Evolutionary conservation across 805 yeast genomes (phyloP).

Genomic region (Metahyphopichia silvanorum): DNA sequence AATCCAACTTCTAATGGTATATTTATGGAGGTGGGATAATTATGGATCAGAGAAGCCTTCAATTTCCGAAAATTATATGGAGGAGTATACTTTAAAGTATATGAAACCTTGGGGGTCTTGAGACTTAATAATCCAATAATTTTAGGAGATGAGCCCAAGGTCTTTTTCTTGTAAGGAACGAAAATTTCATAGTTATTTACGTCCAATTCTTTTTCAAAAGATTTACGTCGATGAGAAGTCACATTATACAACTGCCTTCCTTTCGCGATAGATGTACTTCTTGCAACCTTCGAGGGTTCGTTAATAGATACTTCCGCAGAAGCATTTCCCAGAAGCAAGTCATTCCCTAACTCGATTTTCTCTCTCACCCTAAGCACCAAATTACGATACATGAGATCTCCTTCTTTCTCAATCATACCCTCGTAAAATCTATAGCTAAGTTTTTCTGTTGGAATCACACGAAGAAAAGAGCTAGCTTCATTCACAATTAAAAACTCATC

Average conservation of each 20-base stretch:
- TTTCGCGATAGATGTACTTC: constrained; percentile 13
- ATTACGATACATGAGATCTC: constrained; percentile 12
- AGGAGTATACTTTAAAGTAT: constrained; percentile 18
- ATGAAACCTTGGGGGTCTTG: constrained; percentile 15
- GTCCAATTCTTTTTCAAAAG: background rate
- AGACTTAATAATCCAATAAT: constrained; percentile 18
- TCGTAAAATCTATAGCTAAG: constrained; percentile 2
- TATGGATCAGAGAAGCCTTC: constrained; percentile 1
- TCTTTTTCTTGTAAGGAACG: constrained; percentile 18
- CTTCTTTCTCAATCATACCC: constrained; percentile 7
- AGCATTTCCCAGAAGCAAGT: constrained; percentile 3
- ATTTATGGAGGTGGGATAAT: constrained; percentile 10
- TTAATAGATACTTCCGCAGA: background rate
- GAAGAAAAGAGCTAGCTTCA: constrained; percentile 18
- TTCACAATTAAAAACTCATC: constrained; percentile 23
- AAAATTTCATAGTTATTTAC: constrained; percentile 10
- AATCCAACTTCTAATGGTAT: constrained; percentile 22
- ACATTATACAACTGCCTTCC: constrained; percentile 11
- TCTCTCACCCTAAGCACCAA: constrained; percentile 12
- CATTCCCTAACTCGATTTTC: constrained; percentile 13
- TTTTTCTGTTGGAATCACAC: constrained; percentile 17
- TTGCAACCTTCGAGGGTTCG: background rate
- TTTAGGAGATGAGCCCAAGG: constrained; percentile 17
- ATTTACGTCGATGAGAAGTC: background rate
- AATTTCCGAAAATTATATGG: constrained; percentile 15